These are phyloP conservation scores for Aureobasidium subglaciale DNA, from an alignment of 2,329 filamentous ascomycete genomes.

Conservation along the genomic window DNA sequence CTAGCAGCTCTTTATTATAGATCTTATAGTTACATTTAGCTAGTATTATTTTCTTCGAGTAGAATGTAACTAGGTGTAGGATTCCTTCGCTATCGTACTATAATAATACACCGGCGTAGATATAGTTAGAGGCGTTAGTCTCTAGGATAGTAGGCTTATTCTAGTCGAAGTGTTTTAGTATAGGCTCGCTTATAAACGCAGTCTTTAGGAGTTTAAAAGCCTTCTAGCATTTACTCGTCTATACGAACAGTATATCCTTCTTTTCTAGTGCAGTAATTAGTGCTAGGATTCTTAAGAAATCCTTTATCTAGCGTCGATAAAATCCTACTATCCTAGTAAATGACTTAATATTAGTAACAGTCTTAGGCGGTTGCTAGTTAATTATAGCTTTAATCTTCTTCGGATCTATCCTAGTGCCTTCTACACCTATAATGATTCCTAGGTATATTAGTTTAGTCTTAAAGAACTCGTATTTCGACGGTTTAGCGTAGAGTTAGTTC, in stretches of 20 bases:
- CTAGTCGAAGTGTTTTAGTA: neutral
- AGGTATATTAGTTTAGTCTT: neutral
- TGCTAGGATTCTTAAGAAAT: neutral
- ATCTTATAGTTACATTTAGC: conserved; percentile 9
- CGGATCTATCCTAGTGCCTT: neutral
- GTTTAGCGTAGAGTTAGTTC: conserved; percentile 1
- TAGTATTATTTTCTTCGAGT: neutral
- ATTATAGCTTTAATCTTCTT: neutral
- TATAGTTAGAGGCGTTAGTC: conserved; percentile 10
- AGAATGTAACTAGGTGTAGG: neutral
- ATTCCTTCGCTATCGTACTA: neutral
- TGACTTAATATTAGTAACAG: neutral
- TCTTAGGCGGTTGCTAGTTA: neutral
- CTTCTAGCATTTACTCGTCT: neutral
- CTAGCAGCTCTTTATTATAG: no score
- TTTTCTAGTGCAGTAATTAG: neutral
- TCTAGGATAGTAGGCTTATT: conserved; percentile 1
- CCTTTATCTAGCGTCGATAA: conserved; percentile 1
- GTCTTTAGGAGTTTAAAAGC: conserved; percentile 4
- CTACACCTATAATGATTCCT: neutral
- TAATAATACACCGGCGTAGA: neutral
- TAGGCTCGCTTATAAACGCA: neutral
- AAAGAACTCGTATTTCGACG: neutral
- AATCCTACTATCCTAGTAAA: neutral
- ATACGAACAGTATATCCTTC: neutral